Evolutionary conservation across 1,284 basidiomycete genomes (phyloP).

Genomic region (Boletus albobrunnescens): DNA sequence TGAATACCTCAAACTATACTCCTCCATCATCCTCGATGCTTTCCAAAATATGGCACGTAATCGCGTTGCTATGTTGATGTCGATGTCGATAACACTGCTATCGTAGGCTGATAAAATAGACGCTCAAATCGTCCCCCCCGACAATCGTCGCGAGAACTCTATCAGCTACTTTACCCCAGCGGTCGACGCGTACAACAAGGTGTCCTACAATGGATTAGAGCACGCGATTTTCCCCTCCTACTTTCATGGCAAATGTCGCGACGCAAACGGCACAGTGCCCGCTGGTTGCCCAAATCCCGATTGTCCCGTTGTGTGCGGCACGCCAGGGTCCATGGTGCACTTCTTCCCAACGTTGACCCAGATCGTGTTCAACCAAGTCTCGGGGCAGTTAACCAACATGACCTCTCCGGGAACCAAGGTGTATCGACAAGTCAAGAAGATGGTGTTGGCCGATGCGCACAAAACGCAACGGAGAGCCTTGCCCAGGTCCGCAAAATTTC

Average conservation of each 20-base stretch:
- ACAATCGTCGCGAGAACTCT: conserved; percentile 30
- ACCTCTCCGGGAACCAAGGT: conserved; percentile 37
- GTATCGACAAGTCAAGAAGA: conserved; percentile 41
- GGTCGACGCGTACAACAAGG: conserved; percentile 41
- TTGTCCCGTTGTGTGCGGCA: conserved; percentile 72
- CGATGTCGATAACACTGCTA: not conserved
- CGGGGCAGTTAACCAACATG: conserved; percentile 34
- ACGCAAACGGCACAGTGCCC: conserved; percentile 50
- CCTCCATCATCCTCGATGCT: conserved; percentile 7
- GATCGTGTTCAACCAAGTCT: conserved; percentile 50
- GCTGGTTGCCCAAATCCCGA: conserved; percentile 72
- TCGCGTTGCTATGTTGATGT: conserved; percentile 1
- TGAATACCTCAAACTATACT: conserved; percentile 51
- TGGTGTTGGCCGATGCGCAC: conserved; percentile 32
- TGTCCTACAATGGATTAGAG: conserved; percentile 44
- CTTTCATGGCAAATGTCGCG: conserved; percentile 74
- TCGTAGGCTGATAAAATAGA: conserved; percentile 38
- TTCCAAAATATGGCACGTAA: conserved; percentile 24
- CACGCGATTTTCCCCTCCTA: conserved; percentile 55
- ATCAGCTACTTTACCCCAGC: conserved; percentile 46
- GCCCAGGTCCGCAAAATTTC: conserved; percentile 11
- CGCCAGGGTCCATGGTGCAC: conserved; percentile 72
- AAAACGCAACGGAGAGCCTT: conserved; percentile 7
- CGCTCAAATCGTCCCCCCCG: conserved; percentile 33
- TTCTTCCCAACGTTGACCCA: conserved; percentile 50